A percentile compares a stretch with the other conserved stretches of the same genome.
Conservation (phyloP, 768 basidiomycete genomes). For the Tylopilus plumbeoviolaceoides region DNA sequence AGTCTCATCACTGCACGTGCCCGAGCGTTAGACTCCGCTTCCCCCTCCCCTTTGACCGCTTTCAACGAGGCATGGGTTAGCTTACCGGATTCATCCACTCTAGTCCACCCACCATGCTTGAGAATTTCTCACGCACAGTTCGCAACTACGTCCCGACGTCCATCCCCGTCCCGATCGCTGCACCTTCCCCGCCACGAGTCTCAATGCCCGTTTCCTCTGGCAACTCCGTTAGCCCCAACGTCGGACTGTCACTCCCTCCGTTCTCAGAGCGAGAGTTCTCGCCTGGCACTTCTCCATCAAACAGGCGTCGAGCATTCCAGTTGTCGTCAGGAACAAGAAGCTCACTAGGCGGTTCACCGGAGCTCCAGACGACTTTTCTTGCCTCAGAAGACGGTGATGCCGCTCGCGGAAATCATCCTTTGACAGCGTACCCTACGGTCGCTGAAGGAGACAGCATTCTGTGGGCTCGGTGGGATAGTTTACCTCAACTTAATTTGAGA, state of each 20-base stretch:
- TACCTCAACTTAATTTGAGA: conserved; percentile 17
- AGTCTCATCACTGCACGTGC: conserved; percentile 17
- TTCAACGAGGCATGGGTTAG: not conserved
- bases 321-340: conserved; percentile 2
- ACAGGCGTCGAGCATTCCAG: conserved; percentile 9
- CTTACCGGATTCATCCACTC: conserved; percentile 14
- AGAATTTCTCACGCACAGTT: conserved; percentile 49
- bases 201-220: conserved; percentile 49
- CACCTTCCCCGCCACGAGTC: conserved; percentile 46
- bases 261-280: conserved; percentile 10
- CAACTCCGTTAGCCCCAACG: conserved; percentile 34
- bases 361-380: conserved; percentile 9
- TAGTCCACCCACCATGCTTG: conserved; percentile 49
- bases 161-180: conserved; percentile 44
- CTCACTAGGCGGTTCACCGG: conserved; percentile 10
- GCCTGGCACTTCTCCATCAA: conserved; percentile 5
- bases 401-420: conserved; percentile 12
- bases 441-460: conserved; percentile 28
- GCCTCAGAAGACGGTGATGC: conserved; percentile 19
- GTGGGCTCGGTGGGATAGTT: conserved; percentile 34
- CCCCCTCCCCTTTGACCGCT: not conserved
- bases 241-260: conserved; percentile 12
- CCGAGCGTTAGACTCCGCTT: not conserved
- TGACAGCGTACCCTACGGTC: conserved; percentile 29
- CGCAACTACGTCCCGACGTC: conserved; percentile 53